phyloP scores from a whole-genome alignment of 1,139 yeast genomes.

The Pichia sp. region DNA sequence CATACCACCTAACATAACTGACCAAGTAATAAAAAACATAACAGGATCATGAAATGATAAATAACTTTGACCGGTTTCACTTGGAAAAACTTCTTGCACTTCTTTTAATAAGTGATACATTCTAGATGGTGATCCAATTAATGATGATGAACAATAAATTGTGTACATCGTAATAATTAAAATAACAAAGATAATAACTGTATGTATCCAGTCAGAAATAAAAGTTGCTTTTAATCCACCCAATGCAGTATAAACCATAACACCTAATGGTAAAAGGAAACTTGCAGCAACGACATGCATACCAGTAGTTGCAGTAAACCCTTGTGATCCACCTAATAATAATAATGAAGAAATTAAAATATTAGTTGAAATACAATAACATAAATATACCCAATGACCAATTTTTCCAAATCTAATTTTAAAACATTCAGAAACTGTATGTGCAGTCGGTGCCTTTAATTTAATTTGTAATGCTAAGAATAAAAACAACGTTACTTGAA shows the following conservation, averaged over 20 bases:
- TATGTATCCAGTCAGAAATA: conserved; percentile 29
- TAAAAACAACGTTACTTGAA: conserved; percentile 46
- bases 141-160: conserved; percentile 35
- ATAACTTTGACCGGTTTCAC: conserved; percentile 40
- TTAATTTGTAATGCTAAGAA: conserved; percentile 48
- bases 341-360: conserved; percentile 30
- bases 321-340: conserved; percentile 36
- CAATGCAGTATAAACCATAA: conserved; percentile 35
- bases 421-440: conserved; percentile 47
- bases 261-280: conserved; percentile 40
- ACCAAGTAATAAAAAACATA: conserved; percentile 24
- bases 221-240: conserved; percentile 43
- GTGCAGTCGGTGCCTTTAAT: conserved; percentile 49
- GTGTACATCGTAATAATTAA: conserved; percentile 34
- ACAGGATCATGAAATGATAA: conserved; percentile 38
- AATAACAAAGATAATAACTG: conserved; percentile 23
- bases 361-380: conserved; percentile 24
- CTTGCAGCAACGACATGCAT: conserved; percentile 36
- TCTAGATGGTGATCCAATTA: conserved; percentile 41
- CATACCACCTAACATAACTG: conserved; percentile 22
- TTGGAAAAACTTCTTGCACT: conserved; percentile 30
- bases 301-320: conserved; percentile 35
- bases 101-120: conserved; percentile 39
- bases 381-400: conserved; percentile 23
- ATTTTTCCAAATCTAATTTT: conserved; percentile 41